A percentile compares a stretch with the other conserved stretches of the same genome.
phyloP scores from a whole-genome alignment of 208 protist genomes.

The Strigomonas culicis region DNA sequence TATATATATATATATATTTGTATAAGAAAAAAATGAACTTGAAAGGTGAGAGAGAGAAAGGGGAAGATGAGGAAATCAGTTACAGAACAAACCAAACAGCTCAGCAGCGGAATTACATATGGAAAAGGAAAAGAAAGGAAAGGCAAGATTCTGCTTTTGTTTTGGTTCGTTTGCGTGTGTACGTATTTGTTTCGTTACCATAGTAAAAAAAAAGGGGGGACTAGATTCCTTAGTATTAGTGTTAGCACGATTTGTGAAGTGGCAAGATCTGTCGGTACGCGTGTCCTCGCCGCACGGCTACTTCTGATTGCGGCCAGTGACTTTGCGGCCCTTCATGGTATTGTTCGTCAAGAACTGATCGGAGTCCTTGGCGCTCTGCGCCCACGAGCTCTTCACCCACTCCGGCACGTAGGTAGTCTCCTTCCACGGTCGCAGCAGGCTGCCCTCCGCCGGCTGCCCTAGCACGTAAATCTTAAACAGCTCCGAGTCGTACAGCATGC shows the following conservation, averaged over 20 bases:
- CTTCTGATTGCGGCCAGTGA: too few relatives aligned
- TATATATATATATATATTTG: conserved; percentile 15
- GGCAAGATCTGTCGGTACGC: too few relatives aligned
- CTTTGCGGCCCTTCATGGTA: neutral
- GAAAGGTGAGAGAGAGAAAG: neutral
- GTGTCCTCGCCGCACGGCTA: too few relatives aligned
- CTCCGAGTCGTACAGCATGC: conserved; percentile 49
- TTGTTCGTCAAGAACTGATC: conserved; percentile 18
- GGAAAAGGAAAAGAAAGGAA: neutral
- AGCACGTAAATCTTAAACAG: conserved; percentile 68
- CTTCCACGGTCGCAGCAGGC: conserved; percentile 69
- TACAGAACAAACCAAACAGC: neutral
- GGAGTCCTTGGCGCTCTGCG: conserved; percentile 29
- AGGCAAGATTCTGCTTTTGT: neutral
- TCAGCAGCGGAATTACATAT: conserved; percentile 2
- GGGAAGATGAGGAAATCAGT: neutral
- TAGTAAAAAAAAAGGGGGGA: neutral
- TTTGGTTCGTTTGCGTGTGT: neutral
- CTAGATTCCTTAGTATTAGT: neutral
- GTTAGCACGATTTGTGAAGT: too few relatives aligned
- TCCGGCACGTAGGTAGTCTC: conserved; percentile 49
- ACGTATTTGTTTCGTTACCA: neutral
- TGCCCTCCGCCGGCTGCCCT: conserved; percentile 33
- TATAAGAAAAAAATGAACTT: conserved; percentile 8
- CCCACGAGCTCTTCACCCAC: conserved; percentile 57